Evolutionary conservation across 306 rosid genomes (phyloP), one percentile per base, ranked within the genome.

Genomic region (Vachellia pachyceras): DNA sequence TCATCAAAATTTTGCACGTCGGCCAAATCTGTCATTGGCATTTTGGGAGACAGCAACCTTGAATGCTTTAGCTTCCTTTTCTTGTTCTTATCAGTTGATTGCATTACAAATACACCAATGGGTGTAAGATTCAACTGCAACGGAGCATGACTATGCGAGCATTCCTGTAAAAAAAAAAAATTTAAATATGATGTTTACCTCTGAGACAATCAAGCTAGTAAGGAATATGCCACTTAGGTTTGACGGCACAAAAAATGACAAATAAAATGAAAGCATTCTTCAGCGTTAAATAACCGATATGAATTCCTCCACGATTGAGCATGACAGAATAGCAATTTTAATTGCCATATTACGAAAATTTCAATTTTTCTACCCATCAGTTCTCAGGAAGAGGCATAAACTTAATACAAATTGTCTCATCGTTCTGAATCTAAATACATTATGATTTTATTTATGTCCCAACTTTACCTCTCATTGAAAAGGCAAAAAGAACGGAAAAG

Each of bases 11-110:
- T 82, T n/a, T 85, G 89, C 17, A 77, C 49, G 14, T 87, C 82
- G 61, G 82, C 89, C n/a, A 80, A 81, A 79, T 90, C 94, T 0
- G 98, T 90, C 83, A 84, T 83, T 42, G 97, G 94, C 99, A 95
- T 95, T 50, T 90, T 79, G 86, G 22, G 47, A 57, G 84, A 55
- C 40, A 55, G 67, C 20, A 90, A 77, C 90, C 89, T 91, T 29
- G 83, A 88, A 82, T 92, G 94, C 89, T 93, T 91, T 65, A 88
- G 72, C 80, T 80, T 92, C 86, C 88, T 90, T 86, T 82, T 85
- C 39, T 64, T 70, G 50, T 90, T 82, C 78, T 83, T 90, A 76
- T 87, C 88, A 91, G 84, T 85, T 87, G 91, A 86, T 95, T 88
- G 94, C 93, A 91, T 91, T 86, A 95, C 92, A 84, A 75, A 73